These are phyloP conservation scores for Dunaliella primolecta DNA, from an alignment of 139 green algal species.

Conservation along the genomic window DNA sequence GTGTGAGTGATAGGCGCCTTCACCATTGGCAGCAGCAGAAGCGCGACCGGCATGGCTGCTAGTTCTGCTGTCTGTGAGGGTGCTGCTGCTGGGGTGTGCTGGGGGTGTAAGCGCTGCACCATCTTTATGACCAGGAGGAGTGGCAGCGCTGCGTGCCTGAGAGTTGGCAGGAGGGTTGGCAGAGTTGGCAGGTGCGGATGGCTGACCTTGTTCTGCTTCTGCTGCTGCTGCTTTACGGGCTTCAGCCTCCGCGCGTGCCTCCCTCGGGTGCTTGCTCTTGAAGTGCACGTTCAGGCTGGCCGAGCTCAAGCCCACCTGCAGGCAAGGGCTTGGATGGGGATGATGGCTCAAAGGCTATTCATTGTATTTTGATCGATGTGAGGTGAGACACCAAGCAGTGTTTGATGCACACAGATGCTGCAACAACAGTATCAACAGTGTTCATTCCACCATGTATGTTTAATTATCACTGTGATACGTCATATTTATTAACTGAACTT, in stretches of 20 bases:
- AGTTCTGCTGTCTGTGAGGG: background rate
- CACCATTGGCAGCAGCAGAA: background rate
- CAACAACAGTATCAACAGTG: background rate
- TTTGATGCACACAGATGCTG: background rate
- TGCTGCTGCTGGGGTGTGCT: background rate
- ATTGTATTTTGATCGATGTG: background rate
- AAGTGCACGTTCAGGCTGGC: slow-evolving; percentile 72
- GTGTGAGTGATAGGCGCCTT: background rate
- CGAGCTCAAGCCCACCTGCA: slow-evolving; percentile 54
- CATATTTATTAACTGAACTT: background rate
- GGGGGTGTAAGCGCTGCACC: too few relatives aligned
- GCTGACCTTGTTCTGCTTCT: background rate
- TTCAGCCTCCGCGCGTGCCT: background rate
- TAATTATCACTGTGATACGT: background rate
- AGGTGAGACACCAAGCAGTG: background rate
- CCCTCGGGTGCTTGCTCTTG: slow-evolving; percentile 53
- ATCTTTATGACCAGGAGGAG: background rate
- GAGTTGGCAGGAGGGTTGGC: background rate
- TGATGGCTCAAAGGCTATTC: background rate
- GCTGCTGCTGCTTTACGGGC: background rate
- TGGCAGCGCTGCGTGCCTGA: background rate
- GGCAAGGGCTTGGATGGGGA: background rate
- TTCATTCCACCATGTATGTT: background rate
- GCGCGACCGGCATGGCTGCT: background rate
- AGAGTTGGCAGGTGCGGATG: background rate